These are phyloP conservation scores for Sporothrix protearum DNA, from an alignment of 2,329 filamentous ascomycete species.

Conservation along the genomic window DNA sequence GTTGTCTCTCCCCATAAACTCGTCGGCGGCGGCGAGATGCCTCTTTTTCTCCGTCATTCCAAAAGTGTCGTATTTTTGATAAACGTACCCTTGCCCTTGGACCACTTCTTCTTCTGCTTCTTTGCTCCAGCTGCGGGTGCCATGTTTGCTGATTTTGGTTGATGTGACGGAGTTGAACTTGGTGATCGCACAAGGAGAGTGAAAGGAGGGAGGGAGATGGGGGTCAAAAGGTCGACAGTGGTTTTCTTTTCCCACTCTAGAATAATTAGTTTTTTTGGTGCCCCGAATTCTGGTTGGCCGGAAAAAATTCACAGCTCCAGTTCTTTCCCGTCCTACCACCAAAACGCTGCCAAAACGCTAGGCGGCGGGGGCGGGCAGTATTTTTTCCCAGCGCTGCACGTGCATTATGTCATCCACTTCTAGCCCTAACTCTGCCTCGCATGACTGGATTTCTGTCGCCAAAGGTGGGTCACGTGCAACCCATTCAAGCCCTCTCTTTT, in stretches of 20 bases:
- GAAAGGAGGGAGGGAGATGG: slow-evolving; percentile 19
- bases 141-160: slow-evolving; percentile 36
- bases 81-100: slow-evolving; percentile 65
- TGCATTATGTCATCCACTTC: neutral
- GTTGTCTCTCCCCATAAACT: neutral
- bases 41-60: neutral
- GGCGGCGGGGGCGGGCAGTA: slow-evolving; percentile 22
- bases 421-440: slow-evolving; percentile 24
- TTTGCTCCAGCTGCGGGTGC: slow-evolving; percentile 61
- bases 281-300: slow-evolving; percentile 28
- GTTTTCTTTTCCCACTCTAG: slow-evolving; percentile 12
- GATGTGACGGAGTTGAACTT: slow-evolving; percentile 31
- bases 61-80: neutral
- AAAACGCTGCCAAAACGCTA: neutral
- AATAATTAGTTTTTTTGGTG: slow-evolving; percentile 28
- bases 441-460: slow-evolving; percentile 17
- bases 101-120: slow-evolving; percentile 83
- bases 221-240: slow-evolving; percentile 4
- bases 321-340: neutral
- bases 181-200: slow-evolving; percentile 23
- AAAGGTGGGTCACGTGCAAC: slow-evolving; percentile 5
- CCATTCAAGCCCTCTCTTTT: slow-evolving; percentile 19
- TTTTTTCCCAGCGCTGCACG: slow-evolving; percentile 5
- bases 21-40: neutral
- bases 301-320: slow-evolving; percentile 19